Conservation (phyloP, 768 basidiomycete species). For the Porphyrellus cyaneotinctus region DNA sequence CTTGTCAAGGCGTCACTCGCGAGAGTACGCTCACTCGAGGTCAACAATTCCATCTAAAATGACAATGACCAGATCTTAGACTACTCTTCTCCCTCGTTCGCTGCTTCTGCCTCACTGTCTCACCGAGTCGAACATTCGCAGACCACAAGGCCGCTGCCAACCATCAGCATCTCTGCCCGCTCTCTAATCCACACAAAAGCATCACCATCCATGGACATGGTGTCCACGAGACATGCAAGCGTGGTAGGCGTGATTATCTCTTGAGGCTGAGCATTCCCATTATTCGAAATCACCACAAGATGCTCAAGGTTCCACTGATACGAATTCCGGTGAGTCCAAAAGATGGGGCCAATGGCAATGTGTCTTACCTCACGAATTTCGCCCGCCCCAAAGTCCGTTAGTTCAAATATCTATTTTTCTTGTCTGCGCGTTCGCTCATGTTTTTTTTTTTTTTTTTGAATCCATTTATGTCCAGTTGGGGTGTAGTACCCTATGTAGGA, state of each 20-base stretch:
- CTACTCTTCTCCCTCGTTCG: conserved; percentile 8
- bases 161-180: conserved; percentile 2
- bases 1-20: not conserved
- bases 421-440: not conserved
- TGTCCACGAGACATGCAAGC: conserved; percentile 15
- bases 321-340: conserved; percentile 7
- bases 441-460: too few species aligned
- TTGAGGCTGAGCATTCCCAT: conserved; percentile 9
- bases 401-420: conserved; percentile 32
- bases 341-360: conserved; percentile 60
- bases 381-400: conserved; percentile 38
- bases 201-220: not conserved
- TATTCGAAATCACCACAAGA: not conserved
- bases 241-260: conserved; percentile 10
- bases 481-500: too few species aligned
- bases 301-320: not conserved
- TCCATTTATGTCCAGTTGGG: too few species aligned
- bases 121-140: conserved; percentile 4
- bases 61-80: conserved; percentile 13
- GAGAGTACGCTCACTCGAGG: not conserved
- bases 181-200: not conserved
- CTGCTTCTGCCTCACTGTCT: conserved; percentile 7
- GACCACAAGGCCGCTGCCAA: not conserved
- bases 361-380: conserved; percentile 48
- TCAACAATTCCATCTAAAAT: conserved; percentile 6